These are phyloP conservation scores for Mesembryanthemum crystallinum DNA, from an alignment of 148 eudicot genomes.

Conservation along the genomic window DNA sequence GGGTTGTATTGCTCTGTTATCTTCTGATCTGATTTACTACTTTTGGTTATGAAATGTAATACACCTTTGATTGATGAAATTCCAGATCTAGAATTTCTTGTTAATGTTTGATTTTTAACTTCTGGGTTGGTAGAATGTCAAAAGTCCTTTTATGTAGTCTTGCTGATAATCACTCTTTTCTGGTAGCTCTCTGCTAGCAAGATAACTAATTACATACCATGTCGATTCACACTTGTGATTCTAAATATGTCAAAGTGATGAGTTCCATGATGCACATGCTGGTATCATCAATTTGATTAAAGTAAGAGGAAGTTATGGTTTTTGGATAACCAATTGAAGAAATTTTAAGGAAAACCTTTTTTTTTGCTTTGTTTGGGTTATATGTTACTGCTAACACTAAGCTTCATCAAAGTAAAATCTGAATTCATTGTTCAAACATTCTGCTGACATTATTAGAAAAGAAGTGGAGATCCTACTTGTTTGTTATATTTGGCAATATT, in stretches of 20 bases:
- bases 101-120: neutral
- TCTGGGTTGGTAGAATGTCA: neutral
- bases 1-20: neutral
- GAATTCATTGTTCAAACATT: neutral
- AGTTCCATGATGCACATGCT: neutral
- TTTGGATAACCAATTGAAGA: neutral
- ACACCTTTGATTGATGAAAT: neutral
- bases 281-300: neutral
- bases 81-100: conserved; percentile 16
- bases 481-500: neutral
- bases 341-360: neutral
- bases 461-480: neutral
- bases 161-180: neutral
- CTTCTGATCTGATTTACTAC: conserved; percentile 9
- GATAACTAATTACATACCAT: no score
- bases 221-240: neutral
- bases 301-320: neutral
- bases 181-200: neutral
- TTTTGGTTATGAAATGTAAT: neutral
- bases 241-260: neutral
- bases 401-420: neutral
- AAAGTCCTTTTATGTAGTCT: neutral
- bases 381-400: neutral
- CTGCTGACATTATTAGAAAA: neutral
- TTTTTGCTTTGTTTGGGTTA: neutral